phyloP scores from a whole-genome alignment of 305 asterid genomes.

The Fraxinus latifolia region DNA sequence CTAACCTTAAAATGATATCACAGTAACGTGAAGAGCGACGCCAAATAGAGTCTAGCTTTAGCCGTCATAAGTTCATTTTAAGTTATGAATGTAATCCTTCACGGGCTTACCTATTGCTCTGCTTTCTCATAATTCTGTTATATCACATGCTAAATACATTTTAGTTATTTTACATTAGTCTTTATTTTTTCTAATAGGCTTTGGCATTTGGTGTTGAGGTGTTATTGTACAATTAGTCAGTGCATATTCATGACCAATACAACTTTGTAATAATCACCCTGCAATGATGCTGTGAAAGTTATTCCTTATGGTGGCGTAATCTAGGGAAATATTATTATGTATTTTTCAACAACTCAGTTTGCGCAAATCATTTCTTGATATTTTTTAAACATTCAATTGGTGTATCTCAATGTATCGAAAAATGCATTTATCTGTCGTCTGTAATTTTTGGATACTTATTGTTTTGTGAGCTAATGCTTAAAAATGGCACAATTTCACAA shows the following conservation, averaged over 20 bases:
- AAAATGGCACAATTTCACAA: neutral
- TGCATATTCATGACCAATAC: neutral
- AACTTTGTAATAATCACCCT: neutral
- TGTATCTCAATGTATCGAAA: neutral
- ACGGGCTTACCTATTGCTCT: constrained; percentile 14
- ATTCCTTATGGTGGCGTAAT: neutral
- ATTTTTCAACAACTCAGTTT: neutral
- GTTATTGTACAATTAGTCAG: constrained; percentile 2
- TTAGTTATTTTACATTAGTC: neutral
- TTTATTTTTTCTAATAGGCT: neutral
- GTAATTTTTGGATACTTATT: neutral
- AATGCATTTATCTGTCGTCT: neutral
- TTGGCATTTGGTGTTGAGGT: constrained; percentile 13
- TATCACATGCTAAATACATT: constrained; percentile 4
- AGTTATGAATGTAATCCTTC: constrained; percentile 11
- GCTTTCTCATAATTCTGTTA: neutral
- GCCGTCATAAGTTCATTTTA: neutral
- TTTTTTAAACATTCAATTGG: neutral
- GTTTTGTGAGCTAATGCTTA: constrained; percentile 13
- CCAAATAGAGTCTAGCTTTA: neutral
- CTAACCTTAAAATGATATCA: neutral
- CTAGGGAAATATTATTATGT: constrained; percentile 1
- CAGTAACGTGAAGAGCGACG: neutral
- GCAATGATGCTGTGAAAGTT: neutral
- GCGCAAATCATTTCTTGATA: neutral